phyloP scores from a whole-genome alignment of 2,329 filamentous ascomycete species.

The Arachnomyces sp. region DNA sequence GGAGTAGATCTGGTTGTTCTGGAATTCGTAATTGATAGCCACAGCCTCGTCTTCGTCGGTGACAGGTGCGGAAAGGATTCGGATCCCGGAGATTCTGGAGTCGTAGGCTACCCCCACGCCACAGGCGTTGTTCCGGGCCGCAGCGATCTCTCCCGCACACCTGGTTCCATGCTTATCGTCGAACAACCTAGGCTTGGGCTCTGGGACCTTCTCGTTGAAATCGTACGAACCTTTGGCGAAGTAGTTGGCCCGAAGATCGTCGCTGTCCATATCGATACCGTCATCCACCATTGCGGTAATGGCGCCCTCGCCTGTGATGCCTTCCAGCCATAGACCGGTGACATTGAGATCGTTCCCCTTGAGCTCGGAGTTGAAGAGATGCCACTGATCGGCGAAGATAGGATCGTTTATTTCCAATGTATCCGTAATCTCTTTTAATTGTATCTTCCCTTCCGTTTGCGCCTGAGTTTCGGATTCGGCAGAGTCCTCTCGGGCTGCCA shows the following conservation, averaged over 20 bases:
- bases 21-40: conserved; percentile 84
- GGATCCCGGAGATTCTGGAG: conserved; percentile 79
- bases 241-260: conserved; percentile 88
- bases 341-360: conserved; percentile 90
- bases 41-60: conserved; percentile 85
- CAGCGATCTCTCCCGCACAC: conserved; percentile 88
- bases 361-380: conserved; percentile 75
- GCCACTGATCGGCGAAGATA: conserved; percentile 92
- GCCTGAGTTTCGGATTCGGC: conserved; percentile 36
- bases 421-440: conserved; percentile 54
- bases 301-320: conserved; percentile 78
- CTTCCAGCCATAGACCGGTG: conserved; percentile 84
- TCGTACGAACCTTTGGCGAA: conserved; percentile 89
- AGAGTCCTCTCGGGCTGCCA: conserved; percentile 5
- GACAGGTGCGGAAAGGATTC: conserved; percentile 85
- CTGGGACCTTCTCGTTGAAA: conserved; percentile 76
- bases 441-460: conserved; percentile 41
- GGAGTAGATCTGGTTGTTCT: conserved; percentile 93
- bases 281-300: conserved; percentile 95
- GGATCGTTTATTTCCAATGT: conserved; percentile 74
- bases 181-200: conserved; percentile 70
- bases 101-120: conserved; percentile 95
- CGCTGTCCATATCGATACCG: conserved; percentile 89
- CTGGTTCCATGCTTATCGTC: conserved; percentile 90
- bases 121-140: conserved; percentile 85